Conservation (phyloP, 345 rosid genomes). For the Lepidium didymum region DNA sequence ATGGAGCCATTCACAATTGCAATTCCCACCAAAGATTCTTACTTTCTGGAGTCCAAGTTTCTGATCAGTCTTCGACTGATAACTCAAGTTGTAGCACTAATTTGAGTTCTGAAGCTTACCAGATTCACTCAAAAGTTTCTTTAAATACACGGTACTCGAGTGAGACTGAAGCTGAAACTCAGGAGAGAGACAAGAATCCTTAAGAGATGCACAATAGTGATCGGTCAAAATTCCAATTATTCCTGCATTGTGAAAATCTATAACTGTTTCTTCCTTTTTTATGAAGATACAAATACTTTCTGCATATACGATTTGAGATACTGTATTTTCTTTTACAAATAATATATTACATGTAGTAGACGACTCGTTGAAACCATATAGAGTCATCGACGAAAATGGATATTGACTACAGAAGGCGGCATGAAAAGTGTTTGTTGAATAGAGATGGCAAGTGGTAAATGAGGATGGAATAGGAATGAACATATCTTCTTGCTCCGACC, state of each 20-base stretch:
- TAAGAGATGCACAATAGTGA: neutral
- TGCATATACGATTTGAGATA: neutral
- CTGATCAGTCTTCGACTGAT: constrained; percentile 6
- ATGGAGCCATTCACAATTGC: constrained; percentile 30
- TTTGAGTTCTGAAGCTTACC: constrained; percentile 17
- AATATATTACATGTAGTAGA: constrained; percentile 5
- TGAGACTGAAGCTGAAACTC: constrained; percentile 26
- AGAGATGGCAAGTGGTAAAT: constrained; percentile 78
- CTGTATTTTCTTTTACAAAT: constrained; percentile 2
- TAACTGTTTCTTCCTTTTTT: neutral
- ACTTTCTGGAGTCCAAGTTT: constrained; percentile 31
- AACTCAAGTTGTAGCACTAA: constrained; percentile 18
- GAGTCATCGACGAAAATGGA: constrained; percentile 71
- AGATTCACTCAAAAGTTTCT: constrained; percentile 16
- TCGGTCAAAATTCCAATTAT: neutral
- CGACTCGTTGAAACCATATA: neutral
- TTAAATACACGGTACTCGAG: constrained; percentile 15
- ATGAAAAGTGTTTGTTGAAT: constrained; percentile 69
- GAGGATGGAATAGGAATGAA: constrained; percentile 90
- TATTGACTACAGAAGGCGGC: constrained; percentile 72
- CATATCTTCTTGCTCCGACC: constrained; percentile 62
- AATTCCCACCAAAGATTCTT: constrained; percentile 32
- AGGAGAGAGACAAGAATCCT: constrained; percentile 2
- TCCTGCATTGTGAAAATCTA: neutral
- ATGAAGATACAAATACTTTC: neutral